Base-by-base conservation (phyloP, 192 early-diverging fungal species). In the Coemansia sp. region DNA sequence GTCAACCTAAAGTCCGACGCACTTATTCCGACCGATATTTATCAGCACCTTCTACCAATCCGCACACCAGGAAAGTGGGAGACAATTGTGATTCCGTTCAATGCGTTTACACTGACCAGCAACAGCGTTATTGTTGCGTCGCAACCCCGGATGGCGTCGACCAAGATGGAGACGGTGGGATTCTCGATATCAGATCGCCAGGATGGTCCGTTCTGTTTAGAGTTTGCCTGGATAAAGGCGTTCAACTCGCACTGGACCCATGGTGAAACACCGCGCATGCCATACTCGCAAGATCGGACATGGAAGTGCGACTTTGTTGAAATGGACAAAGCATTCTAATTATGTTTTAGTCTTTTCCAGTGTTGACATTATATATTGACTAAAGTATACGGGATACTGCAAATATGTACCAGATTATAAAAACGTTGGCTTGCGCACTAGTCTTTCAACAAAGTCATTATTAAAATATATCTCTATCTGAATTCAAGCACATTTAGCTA, bases 1-100 rank as follows among this genome's bases (percentile, higher is more conserved):
- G 92, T 98, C 58, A 98, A 98, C 69, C 71, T 98, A 14, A 89
- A 94, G 63, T 92, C 94, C 10, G 91, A 94, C 60, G 86, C 86
- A 22, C 73, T 95, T 15, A 86, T 91, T 48, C 89, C 86, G 37
- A 88, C 92, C 0, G 90, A 94, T 76, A 84, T 96, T 22, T 96
- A 92, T 83, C 96, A 98, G 73, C 96, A 98, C 76, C 84, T 95
- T 51, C 60, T 98, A 59, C 92, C 93, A 62, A 86, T 95, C 48
- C 83, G 89, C 55, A 90, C 79, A 4, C 94, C 94, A 2, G 94
- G 94, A 2, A 84, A 89, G 67, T 98, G 94, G 94, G 94, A 98
- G 83, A 90, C 85, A 22, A 84, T 94, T 25, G 82, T 95, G 76
- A 90, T 98, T 43, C 96, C 96, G 14, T 96, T 96, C 75, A 85